Conservation (phyloP, 1,284 basidiomycete species). For the Ceratobasidium papillatum region DNA sequence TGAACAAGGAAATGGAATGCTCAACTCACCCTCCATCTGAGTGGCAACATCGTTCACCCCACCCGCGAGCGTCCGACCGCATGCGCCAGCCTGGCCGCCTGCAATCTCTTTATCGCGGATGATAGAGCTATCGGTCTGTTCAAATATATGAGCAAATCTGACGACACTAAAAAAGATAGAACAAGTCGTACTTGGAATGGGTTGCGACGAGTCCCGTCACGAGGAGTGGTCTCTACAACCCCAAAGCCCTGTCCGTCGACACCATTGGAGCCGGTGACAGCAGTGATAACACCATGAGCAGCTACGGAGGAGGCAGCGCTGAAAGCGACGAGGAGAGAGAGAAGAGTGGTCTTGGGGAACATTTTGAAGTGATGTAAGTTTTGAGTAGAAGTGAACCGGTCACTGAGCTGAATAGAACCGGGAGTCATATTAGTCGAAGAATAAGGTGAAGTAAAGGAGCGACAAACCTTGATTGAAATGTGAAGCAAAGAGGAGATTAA, state of each 20-base stretch:
- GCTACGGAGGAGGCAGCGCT: conserved; percentile 39
- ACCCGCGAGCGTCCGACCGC: conserved; percentile 47
- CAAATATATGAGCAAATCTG: neutral
- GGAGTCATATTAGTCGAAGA: neutral
- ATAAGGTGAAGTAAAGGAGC: neutral
- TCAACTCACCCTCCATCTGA: conserved; percentile 43
- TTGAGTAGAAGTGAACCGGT: conserved; percentile 31
- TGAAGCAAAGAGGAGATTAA: neutral
- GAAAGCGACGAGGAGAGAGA: conserved; percentile 38
- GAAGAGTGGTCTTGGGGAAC: conserved; percentile 41
- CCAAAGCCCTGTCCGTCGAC: conserved; percentile 46
- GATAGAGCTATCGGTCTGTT: conserved; percentile 47
- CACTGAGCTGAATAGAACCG: neutral
- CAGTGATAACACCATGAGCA: conserved; percentile 46
- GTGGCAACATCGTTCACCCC: conserved; percentile 46
- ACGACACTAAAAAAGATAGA: neutral
- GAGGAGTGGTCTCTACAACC: conserved; percentile 47
- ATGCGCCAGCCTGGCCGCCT: conserved; percentile 44
- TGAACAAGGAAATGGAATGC: neutral
- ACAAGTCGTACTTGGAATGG: conserved; percentile 46
- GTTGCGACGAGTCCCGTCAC: conserved; percentile 44
- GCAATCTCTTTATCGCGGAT: conserved; percentile 47
- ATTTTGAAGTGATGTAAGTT: conserved; percentile 32
- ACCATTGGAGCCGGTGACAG: conserved; percentile 47
- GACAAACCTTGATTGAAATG: neutral